These are phyloP conservation scores for Ogataea pini DNA, from an alignment of 805 yeast species.

Conservation along the genomic window DNA sequence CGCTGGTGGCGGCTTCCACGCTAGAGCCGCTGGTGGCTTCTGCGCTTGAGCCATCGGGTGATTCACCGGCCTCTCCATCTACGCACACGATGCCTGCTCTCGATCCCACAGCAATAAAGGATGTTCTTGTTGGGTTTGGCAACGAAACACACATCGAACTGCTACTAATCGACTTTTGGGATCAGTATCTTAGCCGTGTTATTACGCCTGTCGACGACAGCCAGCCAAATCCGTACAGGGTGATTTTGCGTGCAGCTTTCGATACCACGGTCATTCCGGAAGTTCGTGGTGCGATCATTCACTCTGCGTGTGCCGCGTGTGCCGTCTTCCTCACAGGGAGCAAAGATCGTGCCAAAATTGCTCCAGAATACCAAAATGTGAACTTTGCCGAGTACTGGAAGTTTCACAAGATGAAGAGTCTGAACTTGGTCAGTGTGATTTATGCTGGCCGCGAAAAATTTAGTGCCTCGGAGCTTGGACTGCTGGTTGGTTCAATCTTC, in stretches of 20 bases:
- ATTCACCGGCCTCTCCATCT: neutral
- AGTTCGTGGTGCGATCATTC: conserved; percentile 1
- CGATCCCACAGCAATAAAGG: neutral
- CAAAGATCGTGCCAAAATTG: conserved; percentile 1
- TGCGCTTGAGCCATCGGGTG: no score
- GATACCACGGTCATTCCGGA: neutral
- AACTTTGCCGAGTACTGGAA: conserved; percentile 5
- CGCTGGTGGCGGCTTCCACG: no score
- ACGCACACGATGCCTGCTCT: neutral
- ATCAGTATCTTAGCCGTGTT: conserved; percentile 1
- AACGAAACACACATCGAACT: neutral
- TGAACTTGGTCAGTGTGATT: neutral
- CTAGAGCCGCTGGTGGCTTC: no score
- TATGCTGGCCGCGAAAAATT: neutral
- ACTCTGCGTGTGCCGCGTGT: conserved; percentile 4
- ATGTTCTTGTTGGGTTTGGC: neutral
- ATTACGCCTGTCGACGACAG: neutral
- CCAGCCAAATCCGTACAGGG: conserved; percentile 1
- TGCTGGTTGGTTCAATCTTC: conserved; percentile 2
- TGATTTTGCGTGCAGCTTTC: conserved; percentile 1
- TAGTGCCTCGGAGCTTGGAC: neutral
- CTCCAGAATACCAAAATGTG: neutral
- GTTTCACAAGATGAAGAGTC: conserved; percentile 5
- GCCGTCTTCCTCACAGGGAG: neutral
- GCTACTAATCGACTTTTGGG: conserved; percentile 3